A percentile compares a stretch with the other conserved stretches of the same genome.
phyloP scores from a whole-genome alignment of 352 stramenopile species.

The Saprolegnia parasitica region DNA sequence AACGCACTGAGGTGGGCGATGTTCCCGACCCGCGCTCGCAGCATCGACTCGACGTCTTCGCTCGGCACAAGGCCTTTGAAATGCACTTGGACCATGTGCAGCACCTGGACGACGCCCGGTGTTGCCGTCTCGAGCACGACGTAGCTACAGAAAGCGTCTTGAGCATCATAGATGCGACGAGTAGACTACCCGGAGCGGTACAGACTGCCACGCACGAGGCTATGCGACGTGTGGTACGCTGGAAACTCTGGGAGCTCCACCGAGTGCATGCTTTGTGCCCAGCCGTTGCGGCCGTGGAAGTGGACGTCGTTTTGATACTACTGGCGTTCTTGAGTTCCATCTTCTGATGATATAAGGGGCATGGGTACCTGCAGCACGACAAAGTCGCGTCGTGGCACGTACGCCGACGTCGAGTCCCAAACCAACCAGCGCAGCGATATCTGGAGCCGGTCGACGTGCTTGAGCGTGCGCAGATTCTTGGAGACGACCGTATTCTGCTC shows the following conservation, averaged over 20 bases:
- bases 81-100: conserved; percentile 26
- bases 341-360: too few relatives aligned
- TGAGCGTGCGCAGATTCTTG: conserved; percentile 63
- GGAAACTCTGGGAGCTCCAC: conserved; percentile 66
- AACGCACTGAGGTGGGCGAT: conserved; percentile 1
- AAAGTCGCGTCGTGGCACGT: conserved; percentile 73
- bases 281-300: conserved; percentile 61
- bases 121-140: conserved; percentile 19
- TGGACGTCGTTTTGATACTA: conserved; percentile 59
- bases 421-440: conserved; percentile 46
- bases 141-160: conserved; percentile 6
- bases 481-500: conserved; percentile 56
- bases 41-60: conserved; percentile 13
- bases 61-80: conserved; percentile 22
- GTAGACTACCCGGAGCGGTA: conserved; percentile 57
- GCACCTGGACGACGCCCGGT: conserved; percentile 1
- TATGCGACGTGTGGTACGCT: conserved; percentile 47
- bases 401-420: conserved; percentile 63
- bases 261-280: conserved; percentile 59
- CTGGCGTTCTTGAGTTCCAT: too few relatives aligned
- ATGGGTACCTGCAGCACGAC: conserved; percentile 57
- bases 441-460: conserved; percentile 73
- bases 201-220: conserved; percentile 60
- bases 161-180: not conserved
- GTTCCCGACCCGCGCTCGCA: conserved; percentile 11